These are phyloP conservation scores for Trichoderma endophyticum DNA, from an alignment of 2,329 filamentous ascomycete species.

Conservation along the genomic window DNA sequence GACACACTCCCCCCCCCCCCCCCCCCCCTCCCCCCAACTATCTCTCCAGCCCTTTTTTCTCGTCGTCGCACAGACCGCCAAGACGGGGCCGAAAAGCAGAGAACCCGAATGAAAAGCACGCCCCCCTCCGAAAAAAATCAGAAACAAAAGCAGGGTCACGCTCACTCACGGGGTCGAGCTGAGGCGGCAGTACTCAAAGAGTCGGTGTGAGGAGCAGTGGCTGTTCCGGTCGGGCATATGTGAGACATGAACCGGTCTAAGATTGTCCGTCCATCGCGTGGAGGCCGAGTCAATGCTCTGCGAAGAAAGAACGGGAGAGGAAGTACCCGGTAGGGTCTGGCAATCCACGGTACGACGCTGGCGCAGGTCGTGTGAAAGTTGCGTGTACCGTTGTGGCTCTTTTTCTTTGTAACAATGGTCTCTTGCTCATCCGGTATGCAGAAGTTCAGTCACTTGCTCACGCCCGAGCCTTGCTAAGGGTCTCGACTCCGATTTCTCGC, in stretches of 20 bases:
- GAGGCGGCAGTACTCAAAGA: conserved; percentile 8
- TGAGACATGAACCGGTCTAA: conserved; percentile 9
- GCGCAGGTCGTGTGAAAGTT: conserved; percentile 17
- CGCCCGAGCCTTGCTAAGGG: not conserved
- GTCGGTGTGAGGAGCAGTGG: conserved; percentile 7
- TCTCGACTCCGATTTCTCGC: not conserved
- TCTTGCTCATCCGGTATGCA: not conserved
- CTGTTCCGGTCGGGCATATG: not conserved
- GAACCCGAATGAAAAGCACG: not conserved
- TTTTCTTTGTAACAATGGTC: not conserved
- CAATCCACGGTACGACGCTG: conserved; percentile 10
- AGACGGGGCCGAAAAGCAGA: not conserved
- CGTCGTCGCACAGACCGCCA: not conserved
- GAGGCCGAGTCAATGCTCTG: not conserved
- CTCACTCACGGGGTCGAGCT: not conserved
- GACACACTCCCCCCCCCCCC: not conserved
- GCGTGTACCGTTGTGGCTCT: conserved; percentile 7
- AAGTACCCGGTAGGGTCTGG: not conserved
- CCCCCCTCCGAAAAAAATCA: not conserved
- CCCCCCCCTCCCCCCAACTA: not conserved
- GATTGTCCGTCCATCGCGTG: conserved; percentile 7
- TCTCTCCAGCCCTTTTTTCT: conserved; percentile 2
- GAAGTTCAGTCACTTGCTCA: not conserved
- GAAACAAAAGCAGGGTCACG: not conserved
- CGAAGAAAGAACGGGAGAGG: not conserved